phyloP scores from a whole-genome alignment of 2,329 filamentous ascomycete species.

The Aspergillus intermedius region DNA sequence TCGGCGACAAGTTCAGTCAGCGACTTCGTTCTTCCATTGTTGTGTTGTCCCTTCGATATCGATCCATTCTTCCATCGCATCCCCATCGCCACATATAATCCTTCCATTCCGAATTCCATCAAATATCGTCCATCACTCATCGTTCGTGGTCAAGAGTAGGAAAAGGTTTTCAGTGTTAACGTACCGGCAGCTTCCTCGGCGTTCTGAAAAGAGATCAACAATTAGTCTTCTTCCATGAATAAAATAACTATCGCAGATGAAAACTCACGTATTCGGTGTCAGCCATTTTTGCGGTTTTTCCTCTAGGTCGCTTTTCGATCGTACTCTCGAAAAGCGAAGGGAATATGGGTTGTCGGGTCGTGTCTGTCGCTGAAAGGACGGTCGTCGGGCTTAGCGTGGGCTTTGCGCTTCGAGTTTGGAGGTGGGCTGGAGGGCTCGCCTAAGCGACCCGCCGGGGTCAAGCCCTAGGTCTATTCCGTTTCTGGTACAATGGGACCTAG shows the following conservation, averaged over 20 bases:
- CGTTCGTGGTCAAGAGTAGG: constrained; percentile 10
- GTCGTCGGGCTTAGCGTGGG: constrained; percentile 21
- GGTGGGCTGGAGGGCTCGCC: constrained; percentile 35
- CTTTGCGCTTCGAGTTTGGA: constrained; percentile 24
- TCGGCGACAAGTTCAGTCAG: constrained; percentile 26
- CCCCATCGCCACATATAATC: constrained; percentile 4
- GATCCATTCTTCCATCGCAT: constrained; percentile 1
- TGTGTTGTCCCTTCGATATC: constrained; percentile 5
- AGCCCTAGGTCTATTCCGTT: constrained; percentile 26
- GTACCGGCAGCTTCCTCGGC: constrained; percentile 87
- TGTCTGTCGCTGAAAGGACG: constrained; percentile 31
- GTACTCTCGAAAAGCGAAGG: constrained; percentile 41
- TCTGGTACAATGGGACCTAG: background rate
- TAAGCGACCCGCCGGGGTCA: constrained; percentile 38
- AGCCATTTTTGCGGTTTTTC: constrained; percentile 66
- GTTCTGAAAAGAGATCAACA: constrained; percentile 55
- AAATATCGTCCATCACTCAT: constrained; percentile 1
- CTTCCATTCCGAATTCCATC: background rate
- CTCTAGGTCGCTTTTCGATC: constrained; percentile 40
- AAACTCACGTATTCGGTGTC: constrained; percentile 78
- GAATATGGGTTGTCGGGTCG: constrained; percentile 34
- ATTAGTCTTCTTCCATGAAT: background rate
- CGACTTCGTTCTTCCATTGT: constrained; percentile 12
- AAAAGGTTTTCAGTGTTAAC: constrained; percentile 27
- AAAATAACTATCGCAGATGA: background rate